Conservation (phyloP, 495 filamentous ascomycete genomes). For the Trichoderma reesei region DNA sequence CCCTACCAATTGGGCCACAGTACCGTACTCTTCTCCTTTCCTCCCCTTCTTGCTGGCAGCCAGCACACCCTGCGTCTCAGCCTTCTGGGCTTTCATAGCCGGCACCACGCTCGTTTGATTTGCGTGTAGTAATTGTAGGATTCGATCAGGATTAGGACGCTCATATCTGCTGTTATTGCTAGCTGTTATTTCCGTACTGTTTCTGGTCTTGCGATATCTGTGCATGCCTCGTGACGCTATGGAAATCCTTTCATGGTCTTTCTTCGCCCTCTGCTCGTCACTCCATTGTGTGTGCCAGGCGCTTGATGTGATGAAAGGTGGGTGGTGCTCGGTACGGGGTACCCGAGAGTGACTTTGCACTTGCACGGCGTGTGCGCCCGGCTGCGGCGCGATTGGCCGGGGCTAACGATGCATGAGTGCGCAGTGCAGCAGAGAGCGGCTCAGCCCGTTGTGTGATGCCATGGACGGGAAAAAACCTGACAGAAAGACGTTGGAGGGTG, state of each 20-base stretch:
- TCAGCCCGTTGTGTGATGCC: too few species aligned
- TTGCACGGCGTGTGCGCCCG: background rate
- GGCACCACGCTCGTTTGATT: background rate
- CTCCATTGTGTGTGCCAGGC: too few species aligned
- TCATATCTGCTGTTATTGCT: background rate
- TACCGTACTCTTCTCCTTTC: background rate
- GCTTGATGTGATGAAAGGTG: background rate
- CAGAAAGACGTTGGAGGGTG: background rate
- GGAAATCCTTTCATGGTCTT: background rate
- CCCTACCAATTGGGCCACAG: constrained; percentile 1
- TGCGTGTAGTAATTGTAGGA: constrained; percentile 1
- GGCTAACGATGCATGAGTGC: background rate
- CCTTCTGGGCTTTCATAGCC: background rate
- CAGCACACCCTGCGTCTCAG: background rate
- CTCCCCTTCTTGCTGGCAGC: background rate
- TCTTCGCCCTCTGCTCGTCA: background rate
- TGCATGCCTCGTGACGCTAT: background rate
- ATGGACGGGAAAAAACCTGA: background rate
- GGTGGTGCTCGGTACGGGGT: background rate
- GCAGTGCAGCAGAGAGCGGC: too few species aligned
- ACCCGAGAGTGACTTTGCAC: background rate
- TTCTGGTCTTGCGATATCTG: background rate
- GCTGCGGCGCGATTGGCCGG: background rate
- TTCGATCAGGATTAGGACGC: constrained; percentile 1
- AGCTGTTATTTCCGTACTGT: background rate